These are phyloP conservation scores for Psilocybe cyanescens DNA, from an alignment of 768 basidiomycete genomes.

Conservation along the genomic window DNA sequence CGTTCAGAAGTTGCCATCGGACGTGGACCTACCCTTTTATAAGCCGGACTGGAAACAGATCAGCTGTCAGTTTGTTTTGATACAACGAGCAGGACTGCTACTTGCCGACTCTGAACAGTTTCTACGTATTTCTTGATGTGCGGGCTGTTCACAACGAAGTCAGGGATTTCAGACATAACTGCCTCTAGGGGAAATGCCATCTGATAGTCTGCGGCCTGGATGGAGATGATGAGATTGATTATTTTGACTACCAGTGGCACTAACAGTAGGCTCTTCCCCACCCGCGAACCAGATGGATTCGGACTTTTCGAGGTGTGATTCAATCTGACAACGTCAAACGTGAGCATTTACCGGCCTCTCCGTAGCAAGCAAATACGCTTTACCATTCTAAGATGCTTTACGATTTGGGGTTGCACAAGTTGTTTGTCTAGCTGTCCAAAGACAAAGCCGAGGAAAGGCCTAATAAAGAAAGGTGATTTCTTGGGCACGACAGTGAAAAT, in stretches of 20 bases:
- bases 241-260: background rate
- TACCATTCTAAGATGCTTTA: conserved; percentile 32
- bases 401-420: conserved; percentile 30
- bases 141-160: conserved; percentile 13
- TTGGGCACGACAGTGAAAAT: conserved; percentile 34
- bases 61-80: background rate
- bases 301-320: conserved; percentile 24
- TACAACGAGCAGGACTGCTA: background rate
- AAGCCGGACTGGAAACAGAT: conserved; percentile 5
- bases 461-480: conserved; percentile 38
- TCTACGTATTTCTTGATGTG: conserved; percentile 27
- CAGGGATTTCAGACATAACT: conserved; percentile 18
- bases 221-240: background rate
- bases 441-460: conserved; percentile 33
- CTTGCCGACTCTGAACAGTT: conserved; percentile 26
- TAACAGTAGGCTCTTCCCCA: conserved; percentile 21
- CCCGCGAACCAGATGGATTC: conserved; percentile 20
- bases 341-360: background rate
- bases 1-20: background rate
- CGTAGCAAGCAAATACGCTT: background rate
- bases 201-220: conserved; percentile 28
- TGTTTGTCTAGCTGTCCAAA: conserved; percentile 29
- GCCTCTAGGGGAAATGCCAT: conserved; percentile 31
- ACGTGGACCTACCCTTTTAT: conserved; percentile 7
- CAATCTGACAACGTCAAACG: conserved; percentile 18